A percentile compares a stretch with the other conserved stretches of the same genome.
These are phyloP conservation scores for Pestalotiopsis sp. DNA, from an alignment of 2,329 filamentous ascomycete species.

Conservation along the genomic window DNA sequence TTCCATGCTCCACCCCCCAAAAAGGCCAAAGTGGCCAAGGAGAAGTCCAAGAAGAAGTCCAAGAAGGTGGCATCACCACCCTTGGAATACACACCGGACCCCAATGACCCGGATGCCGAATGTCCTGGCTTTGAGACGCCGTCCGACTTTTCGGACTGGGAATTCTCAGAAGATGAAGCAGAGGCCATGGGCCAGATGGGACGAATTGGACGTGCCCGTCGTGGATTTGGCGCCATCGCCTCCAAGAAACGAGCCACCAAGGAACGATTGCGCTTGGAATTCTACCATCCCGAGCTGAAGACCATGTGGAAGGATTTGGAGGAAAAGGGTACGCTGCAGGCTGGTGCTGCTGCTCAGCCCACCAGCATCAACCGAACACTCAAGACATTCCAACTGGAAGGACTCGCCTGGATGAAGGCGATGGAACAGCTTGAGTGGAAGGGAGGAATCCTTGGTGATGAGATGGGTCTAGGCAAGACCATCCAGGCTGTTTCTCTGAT, in stretches of 20 bases:
- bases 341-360: conserved; percentile 70
- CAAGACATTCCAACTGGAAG: conserved; percentile 93
- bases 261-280: conserved; percentile 70
- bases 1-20: conserved; percentile 16
- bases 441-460: conserved; percentile 90
- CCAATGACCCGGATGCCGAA: conserved; percentile 22
- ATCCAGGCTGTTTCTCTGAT: conserved; percentile 97
- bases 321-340: conserved; percentile 66
- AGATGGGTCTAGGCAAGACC: conserved; percentile 99
- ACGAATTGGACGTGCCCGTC: conserved; percentile 2
- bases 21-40: conserved; percentile 8
- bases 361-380: conserved; percentile 77
- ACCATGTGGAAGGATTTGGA: conserved; percentile 86
- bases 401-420: conserved; percentile 89
- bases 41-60: background rate
- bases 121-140: conserved; percentile 25
- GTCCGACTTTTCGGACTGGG: background rate
- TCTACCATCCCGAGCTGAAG: conserved; percentile 74
- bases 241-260: conserved; percentile 30
- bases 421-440: conserved; percentile 87
- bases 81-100: conserved; percentile 15
- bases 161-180: background rate
- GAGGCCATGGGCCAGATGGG: conserved; percentile 16
- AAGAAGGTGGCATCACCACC: background rate
- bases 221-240: conserved; percentile 2